Conservation (phyloP, 2,329 filamentous ascomycete species). For the Penicillium italicum region DNA sequence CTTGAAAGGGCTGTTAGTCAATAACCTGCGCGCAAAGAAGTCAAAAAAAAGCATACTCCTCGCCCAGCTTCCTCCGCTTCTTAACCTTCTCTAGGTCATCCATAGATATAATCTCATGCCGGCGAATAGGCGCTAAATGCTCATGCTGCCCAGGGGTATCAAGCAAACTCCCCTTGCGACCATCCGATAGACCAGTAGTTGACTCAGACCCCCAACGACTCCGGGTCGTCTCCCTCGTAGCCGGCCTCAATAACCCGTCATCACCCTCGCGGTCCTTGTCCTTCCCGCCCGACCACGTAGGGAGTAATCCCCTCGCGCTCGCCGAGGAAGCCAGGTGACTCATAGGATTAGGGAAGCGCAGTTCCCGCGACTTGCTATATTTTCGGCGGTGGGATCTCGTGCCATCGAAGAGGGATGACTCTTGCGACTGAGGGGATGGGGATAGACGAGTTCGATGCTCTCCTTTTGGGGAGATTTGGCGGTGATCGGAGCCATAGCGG, state of each 20-base stretch:
- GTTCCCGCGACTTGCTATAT: slow-evolving; percentile 32
- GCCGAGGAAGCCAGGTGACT: slow-evolving; percentile 31
- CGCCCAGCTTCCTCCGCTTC: slow-evolving; percentile 72
- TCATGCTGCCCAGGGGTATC: slow-evolving; percentile 26
- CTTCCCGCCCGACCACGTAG: slow-evolving; percentile 28
- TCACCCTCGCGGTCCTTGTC: slow-evolving; percentile 34
- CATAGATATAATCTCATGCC: slow-evolving; percentile 32
- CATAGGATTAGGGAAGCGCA: slow-evolving; percentile 33
- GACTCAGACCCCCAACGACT: slow-evolving; percentile 36
- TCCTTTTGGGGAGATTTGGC: slow-evolving; percentile 2
- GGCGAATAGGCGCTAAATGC: slow-evolving; percentile 26
- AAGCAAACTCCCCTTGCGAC: slow-evolving; percentile 30
- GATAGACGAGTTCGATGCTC: slow-evolving; percentile 1
- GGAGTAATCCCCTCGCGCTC: slow-evolving; percentile 30
- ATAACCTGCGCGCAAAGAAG: neutral
- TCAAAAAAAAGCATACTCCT: slow-evolving; percentile 56
- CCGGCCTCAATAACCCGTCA: slow-evolving; percentile 30
- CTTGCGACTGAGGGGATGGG: slow-evolving; percentile 4
- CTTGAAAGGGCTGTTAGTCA: slow-evolving; percentile 11
- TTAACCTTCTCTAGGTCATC: slow-evolving; percentile 36
- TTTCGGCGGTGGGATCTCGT: slow-evolving; percentile 25
- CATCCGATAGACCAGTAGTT: slow-evolving; percentile 22
- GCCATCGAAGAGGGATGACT: slow-evolving; percentile 13
- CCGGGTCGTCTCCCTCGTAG: slow-evolving; percentile 30
- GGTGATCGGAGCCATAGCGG: neutral